Conservation (phyloP, 306 rosid genomes). For the Hylodesmum podocarpum region DNA sequence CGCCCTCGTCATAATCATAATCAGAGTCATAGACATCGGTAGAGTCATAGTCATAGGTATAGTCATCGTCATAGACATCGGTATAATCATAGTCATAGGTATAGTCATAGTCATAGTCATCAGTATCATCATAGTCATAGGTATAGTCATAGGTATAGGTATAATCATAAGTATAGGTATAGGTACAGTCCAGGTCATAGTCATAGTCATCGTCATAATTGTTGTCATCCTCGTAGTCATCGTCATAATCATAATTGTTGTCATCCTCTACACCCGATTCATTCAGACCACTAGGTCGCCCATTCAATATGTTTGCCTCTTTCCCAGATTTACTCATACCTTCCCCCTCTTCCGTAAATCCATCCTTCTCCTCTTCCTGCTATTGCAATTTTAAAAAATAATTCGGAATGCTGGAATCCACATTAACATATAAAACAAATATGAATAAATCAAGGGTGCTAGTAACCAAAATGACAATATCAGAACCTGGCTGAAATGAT, state of each 20-base stretch:
- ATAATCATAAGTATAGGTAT: no score
- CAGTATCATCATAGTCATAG: no score
- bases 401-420: slow-evolving; percentile 1
- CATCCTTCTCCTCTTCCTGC: slow-evolving; percentile 88
- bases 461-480: not conserved
- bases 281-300: slow-evolving; percentile 66
- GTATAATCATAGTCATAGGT: no score
- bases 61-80: no score
- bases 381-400: slow-evolving; percentile 24
- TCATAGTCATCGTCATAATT: slow-evolving; percentile 74
- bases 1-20: no score
- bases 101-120: no score
- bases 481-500: slow-evolving; percentile 2
- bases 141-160: no score
- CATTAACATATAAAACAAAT: slow-evolving; percentile 15
- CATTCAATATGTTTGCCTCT: slow-evolving; percentile 90
- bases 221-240: no score
- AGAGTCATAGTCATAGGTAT: no score
- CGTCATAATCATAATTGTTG: slow-evolving; percentile 73
- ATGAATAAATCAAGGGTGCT: slow-evolving; percentile 28
- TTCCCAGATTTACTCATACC: slow-evolving; percentile 95
- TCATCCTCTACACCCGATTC: slow-evolving; percentile 92
- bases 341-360: slow-evolving; percentile 74
- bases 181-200: no score
- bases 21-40: no score